Conservation (phyloP, 2,329 filamentous ascomycete species). For the Fusarium chaquense region DNA sequence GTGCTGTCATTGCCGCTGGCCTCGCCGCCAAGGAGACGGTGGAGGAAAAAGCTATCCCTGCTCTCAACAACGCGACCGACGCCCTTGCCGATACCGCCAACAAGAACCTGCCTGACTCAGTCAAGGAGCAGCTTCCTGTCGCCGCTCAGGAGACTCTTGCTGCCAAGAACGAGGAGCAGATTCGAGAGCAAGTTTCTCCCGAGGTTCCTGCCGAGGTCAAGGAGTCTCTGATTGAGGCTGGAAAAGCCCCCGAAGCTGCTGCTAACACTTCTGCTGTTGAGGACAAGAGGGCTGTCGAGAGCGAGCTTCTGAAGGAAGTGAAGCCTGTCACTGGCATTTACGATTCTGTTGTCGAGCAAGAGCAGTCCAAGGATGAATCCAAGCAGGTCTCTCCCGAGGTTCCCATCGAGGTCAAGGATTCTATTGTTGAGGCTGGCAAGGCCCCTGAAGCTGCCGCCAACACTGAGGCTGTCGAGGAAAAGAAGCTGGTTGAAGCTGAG, state of each 20-base stretch:
- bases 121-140: conserved; percentile 64
- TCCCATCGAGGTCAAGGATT: conserved; percentile 73
- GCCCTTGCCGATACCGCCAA: conserved; percentile 56
- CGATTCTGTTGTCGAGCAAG: conserved; percentile 37
- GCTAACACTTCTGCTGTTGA: conserved; percentile 74
- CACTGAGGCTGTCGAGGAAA: conserved; percentile 75
- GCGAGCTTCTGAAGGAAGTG: conserved; percentile 77
- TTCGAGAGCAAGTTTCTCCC: conserved; percentile 59
- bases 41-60: conserved; percentile 54
- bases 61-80: conserved; percentile 53
- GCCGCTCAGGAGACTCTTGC: conserved; percentile 63
- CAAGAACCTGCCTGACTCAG: conserved; percentile 64
- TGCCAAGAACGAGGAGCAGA: conserved; percentile 57
- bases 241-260: conserved; percentile 76
- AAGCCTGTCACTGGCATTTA: conserved; percentile 51
- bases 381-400: conserved; percentile 53
- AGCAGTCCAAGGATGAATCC: conserved; percentile 36
- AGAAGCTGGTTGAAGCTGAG: conserved; percentile 77
- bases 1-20: conserved; percentile 49
- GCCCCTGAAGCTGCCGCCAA: conserved; percentile 75
- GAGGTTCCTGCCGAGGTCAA: conserved; percentile 68
- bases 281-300: conserved; percentile 81
- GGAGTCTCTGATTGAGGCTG: conserved; percentile 68
- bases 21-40: conserved; percentile 52
- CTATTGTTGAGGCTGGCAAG: conserved; percentile 73